These are phyloP conservation scores for Acer negundo DNA, from an alignment of 345 rosid genomes.

Conservation along the genomic window DNA sequence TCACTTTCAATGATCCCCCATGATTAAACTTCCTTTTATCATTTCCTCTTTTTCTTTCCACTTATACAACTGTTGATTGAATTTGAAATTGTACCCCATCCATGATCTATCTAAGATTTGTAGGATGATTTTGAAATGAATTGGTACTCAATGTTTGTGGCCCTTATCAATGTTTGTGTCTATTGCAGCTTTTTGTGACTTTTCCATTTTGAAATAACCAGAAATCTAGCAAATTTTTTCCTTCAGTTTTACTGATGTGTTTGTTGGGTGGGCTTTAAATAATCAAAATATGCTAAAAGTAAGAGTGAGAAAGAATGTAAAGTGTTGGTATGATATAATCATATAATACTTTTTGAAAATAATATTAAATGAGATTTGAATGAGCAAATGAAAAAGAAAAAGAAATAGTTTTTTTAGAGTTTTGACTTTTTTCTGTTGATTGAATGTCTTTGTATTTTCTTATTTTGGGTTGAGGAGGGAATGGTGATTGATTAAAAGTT, in stretches of 20 bases:
- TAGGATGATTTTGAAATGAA: conserved; percentile 29
- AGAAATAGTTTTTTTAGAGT: background rate
- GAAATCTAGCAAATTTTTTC: background rate
- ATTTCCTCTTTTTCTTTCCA: conserved; percentile 23
- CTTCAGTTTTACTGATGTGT: background rate
- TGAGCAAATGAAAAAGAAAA: background rate
- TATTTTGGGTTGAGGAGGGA: background rate
- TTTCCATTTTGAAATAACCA: background rate
- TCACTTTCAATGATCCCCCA: conserved; percentile 35
- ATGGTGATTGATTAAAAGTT: background rate
- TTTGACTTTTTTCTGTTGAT: background rate
- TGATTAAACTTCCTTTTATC: conserved; percentile 28
- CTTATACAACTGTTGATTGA: conserved; percentile 24
- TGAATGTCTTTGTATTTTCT: background rate
- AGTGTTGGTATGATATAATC: background rate
- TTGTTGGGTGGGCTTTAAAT: background rate
- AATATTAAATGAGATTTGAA: background rate
- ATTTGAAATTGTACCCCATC: conserved; percentile 28
- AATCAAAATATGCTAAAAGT: background rate
- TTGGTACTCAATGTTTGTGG: conserved; percentile 27
- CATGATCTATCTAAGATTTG: conserved; percentile 13
- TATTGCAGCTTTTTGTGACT: background rate
- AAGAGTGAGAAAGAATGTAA: background rate
- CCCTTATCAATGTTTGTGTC: conserved; percentile 5
- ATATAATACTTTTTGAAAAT: background rate